Conservation (phyloP, 164 flowering plant genomes). For the Paratinospora sagittata region DNA sequence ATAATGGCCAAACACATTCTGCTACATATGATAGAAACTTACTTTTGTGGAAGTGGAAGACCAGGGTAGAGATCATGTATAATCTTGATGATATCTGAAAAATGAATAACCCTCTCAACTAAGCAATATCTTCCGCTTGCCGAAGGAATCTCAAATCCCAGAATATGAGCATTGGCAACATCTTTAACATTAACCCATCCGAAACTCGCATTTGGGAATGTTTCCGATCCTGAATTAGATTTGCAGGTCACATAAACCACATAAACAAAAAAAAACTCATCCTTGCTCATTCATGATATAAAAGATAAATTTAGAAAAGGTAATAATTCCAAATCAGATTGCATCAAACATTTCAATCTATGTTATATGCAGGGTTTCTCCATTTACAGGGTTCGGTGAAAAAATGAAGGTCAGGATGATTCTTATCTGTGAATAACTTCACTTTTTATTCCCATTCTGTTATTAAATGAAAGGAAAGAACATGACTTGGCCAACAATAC, state of each 20-base stretch:
- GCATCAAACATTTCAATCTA: too few species aligned
- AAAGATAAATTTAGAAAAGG: too few species aligned
- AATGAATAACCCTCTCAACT: conserved; percentile 8
- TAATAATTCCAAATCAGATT: too few species aligned
- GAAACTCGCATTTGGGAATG: conserved; percentile 29
- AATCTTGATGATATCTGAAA: conserved; percentile 34
- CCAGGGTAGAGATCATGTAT: conserved; percentile 40
- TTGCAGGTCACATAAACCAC: not conserved
- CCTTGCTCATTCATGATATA: not conserved
- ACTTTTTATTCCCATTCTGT: too few species aligned
- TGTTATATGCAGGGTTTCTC: too few species aligned
- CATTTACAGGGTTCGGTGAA: too few species aligned
- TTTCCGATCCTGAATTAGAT: conserved; percentile 27
- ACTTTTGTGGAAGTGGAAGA: conserved; percentile 41
- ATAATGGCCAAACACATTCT: too few species aligned
- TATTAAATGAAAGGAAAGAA: too few species aligned
- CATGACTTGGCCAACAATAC: not conserved
- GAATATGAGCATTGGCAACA: conserved; percentile 58
- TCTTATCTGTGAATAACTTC: too few species aligned
- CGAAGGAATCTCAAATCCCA: conserved; percentile 54
- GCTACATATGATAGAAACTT: conserved; percentile 14
- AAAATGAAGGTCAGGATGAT: too few species aligned
- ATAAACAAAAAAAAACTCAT: not conserved
- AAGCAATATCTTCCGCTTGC: conserved; percentile 55
- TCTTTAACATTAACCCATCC: conserved; percentile 56